phyloP scores from a whole-genome alignment of 2,329 filamentous ascomycete species.

The Paraphoma chrysanthemicola region DNA sequence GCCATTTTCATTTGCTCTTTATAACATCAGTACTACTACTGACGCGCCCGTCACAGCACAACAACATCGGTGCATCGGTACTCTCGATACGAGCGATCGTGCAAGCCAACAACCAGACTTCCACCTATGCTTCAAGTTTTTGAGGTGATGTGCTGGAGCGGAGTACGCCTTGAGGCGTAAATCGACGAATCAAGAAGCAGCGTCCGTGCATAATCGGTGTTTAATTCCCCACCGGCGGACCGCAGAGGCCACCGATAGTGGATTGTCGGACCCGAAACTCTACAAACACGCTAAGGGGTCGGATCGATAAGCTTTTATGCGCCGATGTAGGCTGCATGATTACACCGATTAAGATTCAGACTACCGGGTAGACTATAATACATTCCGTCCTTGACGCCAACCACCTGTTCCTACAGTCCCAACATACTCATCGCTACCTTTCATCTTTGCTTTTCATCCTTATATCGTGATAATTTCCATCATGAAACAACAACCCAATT shows the following conservation, averaged over 20 bases:
- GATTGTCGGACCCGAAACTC: not conserved
- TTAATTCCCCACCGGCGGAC: not conserved
- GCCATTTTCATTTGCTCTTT: too few species aligned
- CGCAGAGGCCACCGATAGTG: not conserved
- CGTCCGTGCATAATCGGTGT: not conserved
- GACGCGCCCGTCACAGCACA: too few species aligned
- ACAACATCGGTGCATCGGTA: too few species aligned
- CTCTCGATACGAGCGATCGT: too few species aligned
- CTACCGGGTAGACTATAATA: not conserved
- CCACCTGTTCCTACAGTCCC: too few species aligned
- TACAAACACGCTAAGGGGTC: not conserved
- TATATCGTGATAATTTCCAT: too few species aligned
- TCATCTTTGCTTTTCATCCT: too few species aligned
- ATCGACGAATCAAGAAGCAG: not conserved
- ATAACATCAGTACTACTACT: too few species aligned
- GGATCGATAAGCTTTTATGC: not conserved
- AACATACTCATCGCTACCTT: too few species aligned
- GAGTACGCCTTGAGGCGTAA: too few species aligned
- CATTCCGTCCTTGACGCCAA: not conserved
- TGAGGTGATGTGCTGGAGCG: too few species aligned
- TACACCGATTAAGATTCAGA: not conserved
- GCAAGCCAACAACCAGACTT: not conserved
- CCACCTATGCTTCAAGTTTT: not conserved
- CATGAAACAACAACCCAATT: not conserved
- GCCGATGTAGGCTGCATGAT: not conserved